These are phyloP conservation scores for Diaporthe nobilis DNA, from an alignment of 2,329 filamentous ascomycete species.

Conservation along the genomic window DNA sequence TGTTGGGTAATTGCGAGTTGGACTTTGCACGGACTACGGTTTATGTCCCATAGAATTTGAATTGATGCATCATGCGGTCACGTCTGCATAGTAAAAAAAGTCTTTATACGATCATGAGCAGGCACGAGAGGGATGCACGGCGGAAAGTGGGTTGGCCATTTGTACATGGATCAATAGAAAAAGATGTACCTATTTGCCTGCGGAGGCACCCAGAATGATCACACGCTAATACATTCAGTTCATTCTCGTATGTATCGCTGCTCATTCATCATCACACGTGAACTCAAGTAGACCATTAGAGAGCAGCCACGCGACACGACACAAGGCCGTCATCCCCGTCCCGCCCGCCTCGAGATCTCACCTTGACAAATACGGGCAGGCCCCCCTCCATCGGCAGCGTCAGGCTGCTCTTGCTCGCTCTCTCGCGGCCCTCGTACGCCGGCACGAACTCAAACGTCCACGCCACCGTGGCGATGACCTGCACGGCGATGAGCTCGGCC, in stretches of 20 bases:
- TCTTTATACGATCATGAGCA: slow-evolving; percentile 16
- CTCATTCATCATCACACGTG: background rate
- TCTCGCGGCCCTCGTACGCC: slow-evolving; percentile 58
- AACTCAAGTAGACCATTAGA: background rate
- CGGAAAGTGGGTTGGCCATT: background rate
- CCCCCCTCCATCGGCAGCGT: slow-evolving; percentile 76
- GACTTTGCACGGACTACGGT: slow-evolving; percentile 19
- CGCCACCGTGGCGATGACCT: slow-evolving; percentile 66
- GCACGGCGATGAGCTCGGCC: slow-evolving; percentile 72
- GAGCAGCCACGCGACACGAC: background rate
- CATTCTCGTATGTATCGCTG: background rate
- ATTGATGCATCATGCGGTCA: slow-evolving; percentile 26
- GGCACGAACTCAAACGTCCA: slow-evolving; percentile 65
- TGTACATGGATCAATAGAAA: slow-evolving; percentile 12
- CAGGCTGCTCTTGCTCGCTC: slow-evolving; percentile 71
- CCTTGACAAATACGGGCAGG: slow-evolving; percentile 61
- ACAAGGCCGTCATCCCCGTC: background rate
- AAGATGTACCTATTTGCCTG: slow-evolving; percentile 20
- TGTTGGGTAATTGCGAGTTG: slow-evolving; percentile 18
- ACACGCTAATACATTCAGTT: background rate
- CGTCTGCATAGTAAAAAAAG: slow-evolving; percentile 21
- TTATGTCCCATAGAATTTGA: slow-evolving; percentile 27
- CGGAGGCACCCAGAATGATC: slow-evolving; percentile 22
- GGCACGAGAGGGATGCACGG: background rate
- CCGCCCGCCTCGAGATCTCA: slow-evolving; percentile 38